Base-by-base conservation (phyloP, 2,329 filamentous ascomycete genomes). In the Diaporthe humulicola region DNA sequence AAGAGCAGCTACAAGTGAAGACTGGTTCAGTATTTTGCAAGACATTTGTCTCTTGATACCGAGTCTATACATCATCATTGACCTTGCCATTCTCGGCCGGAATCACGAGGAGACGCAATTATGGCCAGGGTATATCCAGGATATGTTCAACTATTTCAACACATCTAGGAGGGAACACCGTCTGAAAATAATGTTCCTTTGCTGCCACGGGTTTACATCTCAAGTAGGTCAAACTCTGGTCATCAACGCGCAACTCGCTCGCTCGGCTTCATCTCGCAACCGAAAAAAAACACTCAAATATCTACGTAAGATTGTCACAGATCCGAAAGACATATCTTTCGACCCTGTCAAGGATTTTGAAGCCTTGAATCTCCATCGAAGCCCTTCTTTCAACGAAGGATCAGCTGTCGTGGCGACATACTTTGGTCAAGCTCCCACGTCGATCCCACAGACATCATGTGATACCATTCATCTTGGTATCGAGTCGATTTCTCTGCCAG, bases 391-490 rank as follows among this genome's bases (percentile, higher is more conserved):
- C 6, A 19, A 4, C 8, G 25, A 8, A 28, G 7, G 8, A 30
- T 30, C 5, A 9, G 12, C 15, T 30, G 9, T 1, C 14, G 4
- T 3, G 0, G 52, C 15, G 15, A 30, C 6, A 30, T 1, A 7
- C 8, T 30, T 15, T 17, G 28, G n/a, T 19, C 15, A 36, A 36
- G 8, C 19, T 14, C 30, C 7, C 9, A 36, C 17, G 22, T 4
- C 19, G 2, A 15, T 7, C 10, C 1, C 9, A 4, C 2, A 0
- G 7, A 3, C 1, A 7, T 12, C 10, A 14, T 57, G 9, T 15
- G n/a, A n/a, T 6, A n/a, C 3, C 2, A n/a, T 8, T 3, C 19
- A 36, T 14, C 30, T 9, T 6, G 54, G 14, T 10, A 36, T 8
- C 5, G 5, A 2, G 8, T 12, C 9, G 9, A 10, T 30, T 0